Evolutionary conservation across 2,329 filamentous ascomycete species (phyloP), one percentile per base, ranked within the genome.

Genomic region (Zasmidium angulare): DNA sequence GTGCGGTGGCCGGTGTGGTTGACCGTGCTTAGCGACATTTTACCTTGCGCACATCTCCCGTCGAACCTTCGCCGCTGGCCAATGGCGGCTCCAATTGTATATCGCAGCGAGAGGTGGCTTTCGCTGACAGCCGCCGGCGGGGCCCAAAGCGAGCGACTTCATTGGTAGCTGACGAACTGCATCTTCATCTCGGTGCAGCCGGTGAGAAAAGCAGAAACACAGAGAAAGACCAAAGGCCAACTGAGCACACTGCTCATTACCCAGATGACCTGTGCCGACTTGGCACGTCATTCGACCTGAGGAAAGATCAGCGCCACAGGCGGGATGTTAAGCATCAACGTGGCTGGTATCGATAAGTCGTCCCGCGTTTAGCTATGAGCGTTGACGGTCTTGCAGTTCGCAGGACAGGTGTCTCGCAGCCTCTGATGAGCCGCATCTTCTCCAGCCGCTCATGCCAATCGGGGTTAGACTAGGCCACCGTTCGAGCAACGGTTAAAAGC

Each of bases 11-110:
- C 59, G 60, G 22, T 54, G 54, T 46, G 56, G 50, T 53, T 59
- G 56, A 50, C 55, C 58, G 62, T 60, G 62, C 58, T 56, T 63
- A 62, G 62, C 62, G 58, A 63, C 62, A 58, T 62, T 61, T 59
- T 54, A 62, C 53, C 59, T 54, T 58, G 50, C 50, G 61, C 50
- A 24, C 58, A 62, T 59, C 55, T 54, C 40, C 49, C 60, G 57
- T 52, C 55, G 59, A 56, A 52, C 54, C 47, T 52, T 58, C 24
- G 21, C 22, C 22, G 22, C 21, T 50, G 47, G 31, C 56, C 59
- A 61, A 62, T 60, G 46, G 48, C 17, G 22, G 49, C 21, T 19
- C 48, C 21, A 22, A 29, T 58, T 50, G 55, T 55, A 54, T 46
- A 46, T 31, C 47, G 21, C 26, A 46, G 56, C 31, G 48, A 29